Evolutionary conservation across 2,329 filamentous ascomycete genomes (phyloP).

Genomic region (Claviceps sp.): DNA sequence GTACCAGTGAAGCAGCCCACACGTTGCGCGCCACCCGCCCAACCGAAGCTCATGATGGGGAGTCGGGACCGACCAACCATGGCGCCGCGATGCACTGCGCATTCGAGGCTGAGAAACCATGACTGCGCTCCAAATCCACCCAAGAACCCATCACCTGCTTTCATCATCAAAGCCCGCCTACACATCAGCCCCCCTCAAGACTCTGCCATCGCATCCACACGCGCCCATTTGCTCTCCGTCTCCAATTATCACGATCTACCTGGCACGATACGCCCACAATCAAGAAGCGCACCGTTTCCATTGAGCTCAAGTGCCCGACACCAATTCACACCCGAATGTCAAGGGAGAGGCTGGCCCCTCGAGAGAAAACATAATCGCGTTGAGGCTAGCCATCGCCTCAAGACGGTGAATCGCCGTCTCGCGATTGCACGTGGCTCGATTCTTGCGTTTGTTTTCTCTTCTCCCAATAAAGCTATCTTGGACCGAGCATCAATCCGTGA

Average conservation of each 20-base stretch:
- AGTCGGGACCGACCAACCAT: conserved; percentile 4
- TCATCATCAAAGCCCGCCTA: not conserved
- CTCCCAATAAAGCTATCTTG: not conserved
- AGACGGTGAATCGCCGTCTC: not conserved
- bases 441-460: not conserved
- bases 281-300: not conserved
- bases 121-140: not conserved
- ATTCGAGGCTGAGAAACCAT: conserved; percentile 3
- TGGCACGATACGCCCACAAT: not conserved
- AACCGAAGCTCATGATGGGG: conserved; percentile 10
- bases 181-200: not conserved
- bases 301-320: not conserved
- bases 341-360: not conserved
- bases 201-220: not conserved
- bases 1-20: not conserved
- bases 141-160: not conserved
- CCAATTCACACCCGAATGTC: not conserved
- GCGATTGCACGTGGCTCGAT: not conserved
- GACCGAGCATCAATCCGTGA: not conserved
- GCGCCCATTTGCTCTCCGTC: not conserved
- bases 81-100: conserved; percentile 6
- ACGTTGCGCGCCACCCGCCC: not conserved
- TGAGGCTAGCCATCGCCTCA: not conserved
- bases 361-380: not conserved
- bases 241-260: not conserved